These are phyloP conservation scores for Sporothrix sp. DNA, from an alignment of 2,329 filamentous ascomycete species.

Conservation along the genomic window DNA sequence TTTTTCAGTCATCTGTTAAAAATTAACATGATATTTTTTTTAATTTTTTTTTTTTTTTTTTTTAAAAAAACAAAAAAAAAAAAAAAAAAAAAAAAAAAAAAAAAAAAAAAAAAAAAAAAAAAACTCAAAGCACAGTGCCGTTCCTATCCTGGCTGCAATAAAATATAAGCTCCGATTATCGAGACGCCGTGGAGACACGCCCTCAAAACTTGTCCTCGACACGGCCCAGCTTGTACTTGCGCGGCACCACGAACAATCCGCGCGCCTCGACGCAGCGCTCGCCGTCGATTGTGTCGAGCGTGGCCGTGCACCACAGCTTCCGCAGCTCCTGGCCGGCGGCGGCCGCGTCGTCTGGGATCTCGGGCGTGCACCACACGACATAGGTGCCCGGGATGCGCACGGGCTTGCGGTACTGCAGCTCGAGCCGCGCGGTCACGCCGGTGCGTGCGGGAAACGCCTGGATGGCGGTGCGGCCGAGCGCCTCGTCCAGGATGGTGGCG, in stretches of 20 bases:
- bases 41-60: no score
- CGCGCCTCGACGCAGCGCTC: conserved; percentile 48
- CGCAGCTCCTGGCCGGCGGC: conserved; percentile 25
- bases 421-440: conserved; percentile 47
- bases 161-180: no score
- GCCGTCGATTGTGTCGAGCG: conserved; percentile 46
- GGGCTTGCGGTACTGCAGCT: conserved; percentile 53
- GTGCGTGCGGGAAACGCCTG: conserved; percentile 36
- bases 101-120: no score
- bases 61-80: no score
- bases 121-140: no score
- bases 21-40: no score
- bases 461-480: conserved; percentile 53
- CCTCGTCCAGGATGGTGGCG: conserved; percentile 60
- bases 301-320: conserved; percentile 45
- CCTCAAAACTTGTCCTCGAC: conserved; percentile 15
- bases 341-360: conserved; percentile 22
- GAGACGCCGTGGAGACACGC: neutral
- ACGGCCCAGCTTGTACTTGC: conserved; percentile 28
- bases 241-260: conserved; percentile 50
- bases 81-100: no score
- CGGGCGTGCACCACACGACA: conserved; percentile 43
- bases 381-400: conserved; percentile 54
- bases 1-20: no score
- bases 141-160: no score